Base-by-base conservation (phyloP, 116 monocot genomes). In the Zostera marina region DNA sequence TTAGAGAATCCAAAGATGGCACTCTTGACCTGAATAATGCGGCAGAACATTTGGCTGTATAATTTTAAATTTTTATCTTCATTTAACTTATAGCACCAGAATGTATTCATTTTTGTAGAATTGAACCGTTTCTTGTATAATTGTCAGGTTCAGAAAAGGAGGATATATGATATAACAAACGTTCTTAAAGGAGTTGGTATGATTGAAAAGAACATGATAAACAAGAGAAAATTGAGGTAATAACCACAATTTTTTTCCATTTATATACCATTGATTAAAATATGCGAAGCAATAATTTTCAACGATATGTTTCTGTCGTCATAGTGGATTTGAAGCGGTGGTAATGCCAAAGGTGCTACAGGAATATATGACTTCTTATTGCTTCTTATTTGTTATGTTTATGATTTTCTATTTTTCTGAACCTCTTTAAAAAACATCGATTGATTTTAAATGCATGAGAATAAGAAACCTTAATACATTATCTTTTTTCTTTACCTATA, bases 161-260 rank as follows among this genome's bases (percentile, higher is more conserved):
- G 94, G 69, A 96, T 96, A 52, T 96, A 96, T 78, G 94, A 96
- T 63, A 88, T 96, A 65, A 96, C 94, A 26, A 88, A 96, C 72
- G 94, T 96, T 70, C 83, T 96, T 59, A 89, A 96, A 74, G 94
- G 94, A 60, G 76, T 96, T 44, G 79, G 74, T 8, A 53, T 96
- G 40, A 88, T 96, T 53, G 94, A 96, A 60, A 96, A 96, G 55
- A 80, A 75, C 40, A 58, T 78, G 60, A 96, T 88, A 68, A 96
- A 96, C 61, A 76, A 70, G 65, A 88, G 88, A 63, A 77, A 66
- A 22, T 88, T 77, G 85, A 96, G 77, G 94, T 96, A 84, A 75
- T 48, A 52, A 7, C 14, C 26, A 52, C 21, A 21, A 8, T 62
- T 20, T 17, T 5, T 41, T 49, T 59, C 14, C 15, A 38, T 20